Percentiles rank a stretch among this genome's conserved stretches.
These are phyloP conservation scores for Torulaspora microellipsoides DNA, from an alignment of 805 yeast species.

Conservation along the genomic window DNA sequence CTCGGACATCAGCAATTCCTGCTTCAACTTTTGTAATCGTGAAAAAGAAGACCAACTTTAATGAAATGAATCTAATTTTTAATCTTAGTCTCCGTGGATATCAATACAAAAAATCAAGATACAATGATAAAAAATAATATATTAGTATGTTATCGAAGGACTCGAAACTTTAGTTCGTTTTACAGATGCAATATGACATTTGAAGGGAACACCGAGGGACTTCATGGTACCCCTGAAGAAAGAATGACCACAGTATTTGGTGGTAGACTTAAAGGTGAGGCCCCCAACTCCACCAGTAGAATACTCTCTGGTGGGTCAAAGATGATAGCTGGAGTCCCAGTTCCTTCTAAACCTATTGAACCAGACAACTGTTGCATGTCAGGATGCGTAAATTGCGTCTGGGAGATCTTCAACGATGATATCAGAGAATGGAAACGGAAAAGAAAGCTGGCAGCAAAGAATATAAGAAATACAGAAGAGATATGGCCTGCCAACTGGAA, in stretches of 20 bases:
- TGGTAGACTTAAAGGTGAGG: slow-evolving; percentile 51
- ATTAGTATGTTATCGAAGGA: neutral
- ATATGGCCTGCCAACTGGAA: slow-evolving; percentile 65
- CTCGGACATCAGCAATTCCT: no score
- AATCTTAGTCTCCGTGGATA: no score
- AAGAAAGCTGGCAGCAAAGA: slow-evolving; percentile 55
- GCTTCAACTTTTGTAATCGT: no score
- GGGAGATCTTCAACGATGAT: slow-evolving; percentile 91
- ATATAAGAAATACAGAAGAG: slow-evolving; percentile 39
- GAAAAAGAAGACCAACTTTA: no score
- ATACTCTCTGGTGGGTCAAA: slow-evolving; percentile 16
- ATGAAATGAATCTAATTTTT: no score
- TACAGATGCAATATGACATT: slow-evolving; percentile 26
- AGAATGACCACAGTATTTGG: slow-evolving; percentile 51
- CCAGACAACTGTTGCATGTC: slow-evolving; percentile 98
- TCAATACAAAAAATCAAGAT: neutral
- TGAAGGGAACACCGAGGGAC: slow-evolving; percentile 34
- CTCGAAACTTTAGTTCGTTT: slow-evolving; percentile 4
- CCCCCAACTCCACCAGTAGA: slow-evolving; percentile 39
- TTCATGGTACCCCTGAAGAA: slow-evolving; percentile 40
- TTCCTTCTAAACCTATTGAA: slow-evolving; percentile 79
- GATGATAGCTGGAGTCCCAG: slow-evolving; percentile 56
- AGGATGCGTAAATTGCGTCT: slow-evolving; percentile 94
- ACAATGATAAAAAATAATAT: neutral
- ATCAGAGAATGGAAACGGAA: slow-evolving; percentile 70